Base-by-base conservation (phyloP, 257 asterid genomes). In the Buddleja alternifolia region DNA sequence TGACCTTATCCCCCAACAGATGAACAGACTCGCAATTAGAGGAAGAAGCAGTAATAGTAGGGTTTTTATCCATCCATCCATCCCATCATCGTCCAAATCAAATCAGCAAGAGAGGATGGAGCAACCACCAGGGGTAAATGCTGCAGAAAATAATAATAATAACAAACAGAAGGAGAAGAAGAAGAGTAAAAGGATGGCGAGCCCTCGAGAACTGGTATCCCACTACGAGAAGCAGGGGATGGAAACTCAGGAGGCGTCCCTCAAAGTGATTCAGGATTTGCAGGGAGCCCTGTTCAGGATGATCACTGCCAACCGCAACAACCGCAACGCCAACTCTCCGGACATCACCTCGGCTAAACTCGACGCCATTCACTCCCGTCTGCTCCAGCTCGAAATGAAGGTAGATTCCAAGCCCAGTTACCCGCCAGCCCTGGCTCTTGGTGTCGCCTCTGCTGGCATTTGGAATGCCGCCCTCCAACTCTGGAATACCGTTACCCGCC, bases 161-260 rank as follows among this genome's bases (percentile, higher is more conserved):
- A 78, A 58, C 20, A 71, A 20, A 20, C 50, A 42, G 68, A 84
- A 58, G 39, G 69, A 52, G 47, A 73, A 73, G 71, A 70, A 45
- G 71, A 70, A 45, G 74, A 75, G 70, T 21, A 76, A 83, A 47
- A 83, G 73, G 73, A 58, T 92, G 82, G 92, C 96, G 45, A 90
- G 81, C 60, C 86, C 98, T 5, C 73, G 62, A 19, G 98, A 93
- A 73, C 79, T 93, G 58, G 89, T 90, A 29, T 48, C 83, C n/a
- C 92, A 93, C 73, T 93, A 90, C 79, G 97, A 88, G 85, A 80
- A 86, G 12, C 88, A 85, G 74, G 97, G 98, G 52, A 75, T 90
- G 87, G 83, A 74, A 47, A 73, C 87, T 21, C 90, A 85, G 73
- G 90, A 82, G 66, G 97, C 98, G 45, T 90, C 98, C 1, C 79